Evolutionary conservation across 208 protist species (phyloP), one percentile per base, ranked within the genome.

Genomic region (Kentomonas sorsogonicus): DNA sequence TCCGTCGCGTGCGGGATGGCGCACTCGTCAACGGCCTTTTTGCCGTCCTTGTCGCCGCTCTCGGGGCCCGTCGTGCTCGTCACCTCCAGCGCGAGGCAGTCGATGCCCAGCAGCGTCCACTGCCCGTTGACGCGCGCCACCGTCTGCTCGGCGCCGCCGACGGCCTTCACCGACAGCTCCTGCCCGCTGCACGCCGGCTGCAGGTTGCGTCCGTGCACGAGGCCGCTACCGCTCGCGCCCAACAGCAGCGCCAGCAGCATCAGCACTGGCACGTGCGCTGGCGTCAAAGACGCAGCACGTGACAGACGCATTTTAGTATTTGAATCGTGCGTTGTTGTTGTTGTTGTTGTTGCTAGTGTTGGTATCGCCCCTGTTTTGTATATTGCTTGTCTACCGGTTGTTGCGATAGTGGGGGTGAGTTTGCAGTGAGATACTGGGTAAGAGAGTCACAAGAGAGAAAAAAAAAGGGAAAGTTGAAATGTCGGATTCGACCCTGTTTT

Each of bases 71-170:
- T 63, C 2, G 78, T 40, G 10, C 72, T 83, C 1, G 50, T 69
- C 16, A 92, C 71, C 48, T 92, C 80, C 51, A 78, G 82, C 3
- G 80, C 77, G 44, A 92, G 60, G 57, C 85, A 92, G 22, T 44
- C 33, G 20, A 92, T 23, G n/a, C 61, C 60, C 22, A 89, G 0
- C 18, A 57, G 48, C 13, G 20, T 27, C 23, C 26, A 13, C 7
- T 36, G 31, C 33, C 38, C 40, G 22, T 23, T 25, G 43, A 80
- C 56, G 31, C 0, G 46, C 27, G 55, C 22, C 4, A 91, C 30
- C 9, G 59, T 72, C 13, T 41, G 23, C 38, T 67, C 57, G 16
- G 22, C 45, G 26, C 60, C 46, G 9, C 70, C 48, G 0, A n/a
- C 20, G 16, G 69, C 74, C 7, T 50, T 53, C 2, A 56, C 53